Base-by-base conservation (phyloP, 352 stramenopile species). In the Stephanocyclus meneghinianus region DNA sequence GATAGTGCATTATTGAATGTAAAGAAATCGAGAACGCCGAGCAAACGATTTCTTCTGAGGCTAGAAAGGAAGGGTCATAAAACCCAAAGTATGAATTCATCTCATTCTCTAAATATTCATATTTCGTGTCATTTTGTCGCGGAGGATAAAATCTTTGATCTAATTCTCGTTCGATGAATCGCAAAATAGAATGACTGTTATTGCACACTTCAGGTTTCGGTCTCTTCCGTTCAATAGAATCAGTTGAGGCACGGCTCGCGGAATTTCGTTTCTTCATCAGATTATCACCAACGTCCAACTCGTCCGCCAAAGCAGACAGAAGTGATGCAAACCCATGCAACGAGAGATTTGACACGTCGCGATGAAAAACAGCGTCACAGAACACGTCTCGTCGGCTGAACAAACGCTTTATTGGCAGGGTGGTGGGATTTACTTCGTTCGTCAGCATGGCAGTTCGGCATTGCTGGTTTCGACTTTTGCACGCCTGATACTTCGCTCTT, bases 151-250 rank as follows among this genome's bases (percentile, higher is more conserved):
- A 83, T 57, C 70, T 42, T 47, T 67, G 50, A 53, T 67, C 15
- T 71, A 83, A 35, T 29, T 74, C 50, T 44, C 69, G 32, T 62
- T 78, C 69, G 26, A 83, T 64, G 51, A 76, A 76, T 9, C 61
- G 37, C 44, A 83, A 74, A 59, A 78, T 78, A 16, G 69, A 69
- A 76, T 83, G 70, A 78, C 78, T 73, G 37, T 83, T 83, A 50
- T 76, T 71, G 44, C 40, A 32, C 15, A 53, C 26, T 67, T 15
- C 37, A 42, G 40, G 6, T 62, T 37, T 73, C 26, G 21, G 18
- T 56, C 55, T 71, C 47, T 83, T 83, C 26, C 47, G 76, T 53
- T 26, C 30, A 21, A 8, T 21, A 9, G 21, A 21, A 45, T 40
- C 10, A 2, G 40, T n/a, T 8, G 8, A 16, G n/a, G 2, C 55